Percentiles rank a stretch among this genome's conserved stretches.
These are phyloP conservation scores for Candida awuae DNA, from an alignment of 805 yeast genomes.

Conservation along the genomic window DNA sequence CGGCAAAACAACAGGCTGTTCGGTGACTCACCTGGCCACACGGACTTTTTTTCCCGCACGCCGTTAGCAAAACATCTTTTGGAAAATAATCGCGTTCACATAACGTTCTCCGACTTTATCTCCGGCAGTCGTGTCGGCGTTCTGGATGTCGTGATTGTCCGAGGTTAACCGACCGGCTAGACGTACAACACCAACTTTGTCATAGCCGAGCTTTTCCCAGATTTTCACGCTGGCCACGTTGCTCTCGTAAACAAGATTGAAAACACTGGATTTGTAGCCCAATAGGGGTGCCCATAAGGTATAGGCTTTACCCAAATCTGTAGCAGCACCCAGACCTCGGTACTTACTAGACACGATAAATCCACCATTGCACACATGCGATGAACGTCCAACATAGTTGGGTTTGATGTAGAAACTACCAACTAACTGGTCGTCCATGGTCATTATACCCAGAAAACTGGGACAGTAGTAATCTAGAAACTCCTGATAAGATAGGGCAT, in stretches of 20 bases:
- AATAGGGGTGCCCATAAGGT: constrained; percentile 65
- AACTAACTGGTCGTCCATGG: constrained; percentile 40
- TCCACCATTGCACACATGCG: constrained; percentile 85
- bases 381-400: constrained; percentile 75
- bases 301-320: constrained; percentile 58
- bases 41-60: neutral
- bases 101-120: constrained; percentile 31
- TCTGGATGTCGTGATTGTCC: constrained; percentile 50
- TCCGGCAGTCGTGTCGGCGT: constrained; percentile 76
- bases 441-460: constrained; percentile 55
- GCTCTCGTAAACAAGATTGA: constrained; percentile 78
- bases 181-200: constrained; percentile 64
- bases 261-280: constrained; percentile 78
- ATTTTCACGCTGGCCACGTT: constrained; percentile 66
- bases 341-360: constrained; percentile 55
- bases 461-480: constrained; percentile 62
- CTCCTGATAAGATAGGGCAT: constrained; percentile 35
- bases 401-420: constrained; percentile 84
- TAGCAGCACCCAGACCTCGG: constrained; percentile 61
- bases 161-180: constrained; percentile 60
- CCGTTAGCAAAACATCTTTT: neutral
- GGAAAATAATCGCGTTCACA: neutral
- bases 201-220: constrained; percentile 83
- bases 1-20: neutral
- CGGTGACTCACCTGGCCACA: neutral